A percentile compares a stretch with the other conserved stretches of the same genome.
Evolutionary conservation across 1,284 basidiomycete species (phyloP).

Genomic region (Boletus calvinii): DNA sequence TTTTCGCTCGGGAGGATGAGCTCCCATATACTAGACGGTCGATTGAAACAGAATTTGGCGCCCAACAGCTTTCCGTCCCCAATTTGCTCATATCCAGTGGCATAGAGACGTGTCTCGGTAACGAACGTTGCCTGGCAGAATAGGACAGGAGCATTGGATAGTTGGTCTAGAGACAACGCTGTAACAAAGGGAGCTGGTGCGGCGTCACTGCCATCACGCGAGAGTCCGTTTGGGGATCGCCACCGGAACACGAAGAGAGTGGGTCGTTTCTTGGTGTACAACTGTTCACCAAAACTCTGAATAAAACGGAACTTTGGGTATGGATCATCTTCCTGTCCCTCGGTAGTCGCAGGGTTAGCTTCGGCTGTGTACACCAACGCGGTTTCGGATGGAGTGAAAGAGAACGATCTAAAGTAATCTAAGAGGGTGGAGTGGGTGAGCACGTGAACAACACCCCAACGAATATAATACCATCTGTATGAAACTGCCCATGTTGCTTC

Average conservation of each 20-base stretch:
- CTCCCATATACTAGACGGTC: constrained; percentile 58
- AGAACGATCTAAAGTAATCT: constrained; percentile 51
- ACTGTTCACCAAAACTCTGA: constrained; percentile 57
- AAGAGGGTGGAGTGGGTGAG: not conserved
- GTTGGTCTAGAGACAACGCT: constrained; percentile 19
- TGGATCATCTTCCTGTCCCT: constrained; percentile 33
- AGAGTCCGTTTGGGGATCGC: constrained; percentile 17
- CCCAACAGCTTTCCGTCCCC: constrained; percentile 60
- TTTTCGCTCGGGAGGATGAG: constrained; percentile 29
- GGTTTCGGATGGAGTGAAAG: constrained; percentile 52
- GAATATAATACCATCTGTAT: constrained; percentile 51
- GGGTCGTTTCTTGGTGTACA: constrained; percentile 49
- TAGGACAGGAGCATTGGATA: constrained; percentile 24
- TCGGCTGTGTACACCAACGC: constrained; percentile 60
- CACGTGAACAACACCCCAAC: not conserved
- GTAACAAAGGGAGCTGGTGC: constrained; percentile 9
- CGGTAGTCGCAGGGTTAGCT: constrained; percentile 37
- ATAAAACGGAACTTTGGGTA: constrained; percentile 51
- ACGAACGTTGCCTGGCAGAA: constrained; percentile 61
- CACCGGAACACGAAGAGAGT: constrained; percentile 50
- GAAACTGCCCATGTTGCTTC: constrained; percentile 57
- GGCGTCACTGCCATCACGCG: not conserved
- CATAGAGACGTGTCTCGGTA: constrained; percentile 45
- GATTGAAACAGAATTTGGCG: constrained; percentile 61
- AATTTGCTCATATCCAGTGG: constrained; percentile 60